Evolutionary conservation across 139 green algal genomes (phyloP).

Genomic region (Mychonastes homosphaera): DNA sequence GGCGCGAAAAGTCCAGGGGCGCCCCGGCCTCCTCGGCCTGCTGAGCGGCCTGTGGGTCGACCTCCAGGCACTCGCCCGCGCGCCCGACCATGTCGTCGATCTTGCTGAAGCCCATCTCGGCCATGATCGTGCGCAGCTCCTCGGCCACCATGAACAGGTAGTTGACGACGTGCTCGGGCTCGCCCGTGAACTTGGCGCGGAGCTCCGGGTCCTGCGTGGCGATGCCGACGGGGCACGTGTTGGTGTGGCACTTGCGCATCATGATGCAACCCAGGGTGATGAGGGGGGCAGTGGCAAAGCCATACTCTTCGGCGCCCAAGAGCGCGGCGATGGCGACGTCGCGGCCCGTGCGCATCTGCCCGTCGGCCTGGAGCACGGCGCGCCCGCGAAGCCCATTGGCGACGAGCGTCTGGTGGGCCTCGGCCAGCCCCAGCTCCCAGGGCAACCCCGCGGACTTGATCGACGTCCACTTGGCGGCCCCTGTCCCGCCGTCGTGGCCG

Average conservation of each 20-base stretch:
- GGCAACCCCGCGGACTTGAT: constrained; percentile 75
- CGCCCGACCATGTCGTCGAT: constrained; percentile 87
- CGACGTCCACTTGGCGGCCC: constrained; percentile 71
- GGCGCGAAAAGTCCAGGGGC: constrained; percentile 69
- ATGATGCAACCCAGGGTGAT: constrained; percentile 94
- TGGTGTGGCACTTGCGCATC: constrained; percentile 99
- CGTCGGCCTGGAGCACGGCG: constrained; percentile 75
- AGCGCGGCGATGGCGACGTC: constrained; percentile 79
- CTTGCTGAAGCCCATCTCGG: constrained; percentile 53
- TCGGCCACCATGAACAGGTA: constrained; percentile 95
- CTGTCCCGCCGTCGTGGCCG: constrained; percentile 89
- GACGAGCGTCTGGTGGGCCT: constrained; percentile 91
- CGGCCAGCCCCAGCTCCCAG: constrained; percentile 90
- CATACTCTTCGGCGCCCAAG: constrained; percentile 93
- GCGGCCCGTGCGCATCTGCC: constrained; percentile 87
- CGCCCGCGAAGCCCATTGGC: constrained; percentile 91
- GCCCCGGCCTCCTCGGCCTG: constrained; percentile 65
- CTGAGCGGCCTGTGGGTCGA: constrained; percentile 41
- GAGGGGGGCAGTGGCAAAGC: constrained; percentile 90
- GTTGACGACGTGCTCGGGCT: constrained; percentile 93
- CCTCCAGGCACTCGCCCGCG: constrained; percentile 54
- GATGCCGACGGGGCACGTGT: constrained; percentile 93
- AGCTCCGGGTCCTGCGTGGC: constrained; percentile 92
- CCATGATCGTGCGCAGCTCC: constrained; percentile 83
- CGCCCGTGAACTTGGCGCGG: constrained; percentile 83